A percentile compares a stretch with the other conserved stretches of the same genome.
Conservation (phyloP, 1,139 yeast genomes). For the Diutina siamensis region DNA sequence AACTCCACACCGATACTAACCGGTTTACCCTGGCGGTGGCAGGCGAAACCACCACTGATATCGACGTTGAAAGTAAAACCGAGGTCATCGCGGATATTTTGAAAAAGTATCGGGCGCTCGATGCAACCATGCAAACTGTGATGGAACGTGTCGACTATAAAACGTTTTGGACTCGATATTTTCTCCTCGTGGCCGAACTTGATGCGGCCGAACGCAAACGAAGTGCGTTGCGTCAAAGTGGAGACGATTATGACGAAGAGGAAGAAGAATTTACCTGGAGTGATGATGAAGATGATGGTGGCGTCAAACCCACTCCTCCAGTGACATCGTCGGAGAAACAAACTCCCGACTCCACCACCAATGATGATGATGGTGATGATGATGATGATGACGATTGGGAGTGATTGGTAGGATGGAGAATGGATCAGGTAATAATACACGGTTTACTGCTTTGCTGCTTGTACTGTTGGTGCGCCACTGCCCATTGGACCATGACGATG, state of each 20-base stretch:
- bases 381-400: conserved; percentile 7
- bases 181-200: conserved; percentile 41
- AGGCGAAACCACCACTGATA: conserved; percentile 15
- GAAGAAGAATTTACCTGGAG: conserved; percentile 14
- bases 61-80: conserved; percentile 41
- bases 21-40: conserved; percentile 13
- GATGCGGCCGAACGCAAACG: conserved; percentile 57
- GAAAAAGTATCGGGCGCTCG: conserved; percentile 40
- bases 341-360: conserved; percentile 1
- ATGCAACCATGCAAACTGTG: conserved; percentile 53
- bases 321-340: neutral
- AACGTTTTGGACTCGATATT: conserved; percentile 71
- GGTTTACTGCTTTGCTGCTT: too few species aligned
- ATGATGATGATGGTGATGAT: neutral
- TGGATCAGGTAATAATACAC: too few species aligned
- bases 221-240: conserved; percentile 29
- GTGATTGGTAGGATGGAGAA: conserved; percentile 2
- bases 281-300: conserved; percentile 23
- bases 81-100: conserved; percentile 40
- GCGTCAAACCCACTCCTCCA: neutral
- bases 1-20: conserved; percentile 22
- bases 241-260: conserved; percentile 6
- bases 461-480: too few species aligned
- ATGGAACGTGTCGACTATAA: conserved; percentile 50
- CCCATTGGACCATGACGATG: too few species aligned